phyloP scores from a whole-genome alignment of 768 basidiomycete species.

The Mycena rosella region DNA sequence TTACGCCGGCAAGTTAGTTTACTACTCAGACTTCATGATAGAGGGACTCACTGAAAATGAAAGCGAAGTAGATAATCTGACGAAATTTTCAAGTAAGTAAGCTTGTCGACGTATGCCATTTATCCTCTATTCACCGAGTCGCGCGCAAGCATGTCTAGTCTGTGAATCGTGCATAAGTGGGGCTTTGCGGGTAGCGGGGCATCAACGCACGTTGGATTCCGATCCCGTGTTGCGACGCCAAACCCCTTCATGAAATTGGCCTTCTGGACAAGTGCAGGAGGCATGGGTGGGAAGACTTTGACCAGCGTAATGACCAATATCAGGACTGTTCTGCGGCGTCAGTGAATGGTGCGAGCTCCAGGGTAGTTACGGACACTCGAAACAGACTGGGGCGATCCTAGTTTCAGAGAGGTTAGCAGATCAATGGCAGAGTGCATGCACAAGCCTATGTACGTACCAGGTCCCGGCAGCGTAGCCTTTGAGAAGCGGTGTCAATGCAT shows the following conservation, averaged over 20 bases:
- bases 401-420: neutral
- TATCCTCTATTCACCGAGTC: too few species aligned
- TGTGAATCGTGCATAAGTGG: neutral
- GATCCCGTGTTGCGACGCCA: constrained; percentile 5
- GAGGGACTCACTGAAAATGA: constrained; percentile 28
- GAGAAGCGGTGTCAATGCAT: constrained; percentile 4
- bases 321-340: constrained; percentile 6
- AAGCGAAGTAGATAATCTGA: constrained; percentile 32
- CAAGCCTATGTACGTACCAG: constrained; percentile 11
- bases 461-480: constrained; percentile 30
- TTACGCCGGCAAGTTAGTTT: neutral
- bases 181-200: neutral
- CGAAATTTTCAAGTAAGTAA: too few species aligned
- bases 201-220: constrained; percentile 31
- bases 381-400: constrained; percentile 36
- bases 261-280: neutral
- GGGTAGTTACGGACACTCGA: constrained; percentile 24
- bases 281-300: constrained; percentile 26
- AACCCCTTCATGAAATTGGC: constrained; percentile 8
- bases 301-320: constrained; percentile 31
- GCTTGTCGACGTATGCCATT: too few species aligned
- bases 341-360: neutral
- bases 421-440: neutral
- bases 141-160: constrained; percentile 34
- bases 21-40: neutral